Base-by-base conservation (phyloP, 768 basidiomycete species). In the Sarcodon aspratus region DNA sequence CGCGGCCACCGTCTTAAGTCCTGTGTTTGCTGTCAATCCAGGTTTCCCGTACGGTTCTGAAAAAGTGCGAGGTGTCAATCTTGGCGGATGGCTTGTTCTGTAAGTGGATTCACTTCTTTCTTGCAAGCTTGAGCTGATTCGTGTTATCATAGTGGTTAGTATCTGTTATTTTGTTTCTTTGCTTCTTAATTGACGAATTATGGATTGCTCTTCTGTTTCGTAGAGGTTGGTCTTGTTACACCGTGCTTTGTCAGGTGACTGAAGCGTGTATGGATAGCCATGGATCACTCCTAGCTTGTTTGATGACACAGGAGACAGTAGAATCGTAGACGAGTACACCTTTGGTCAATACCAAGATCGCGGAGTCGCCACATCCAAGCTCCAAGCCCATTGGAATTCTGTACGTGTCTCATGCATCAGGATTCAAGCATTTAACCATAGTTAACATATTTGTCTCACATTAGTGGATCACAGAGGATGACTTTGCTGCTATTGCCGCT, bases 231-330 rank as follows among this genome's bases (percentile, higher is more conserved):
- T 42, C 13, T 42, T 27, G 4, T 13, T 11, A 9, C 13, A 4
- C 5, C 40, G 2, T 6, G 9, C 17, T 42, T n/a, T 42, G 13
- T 8, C 9, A 27, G 2, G 40, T 5, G 40, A 27, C 40, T 18
- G 38, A 13, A 48, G 21, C 21, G 21, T 46, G n/a, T 34, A 48
- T 33, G 32, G 47, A 10, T 53, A 62, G 80, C 83, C 85, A 7
- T 88, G 83, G 82, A 82, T 88, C 56, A 86, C 84, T 0, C 85
- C 85, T 32, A 80, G 78, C 43, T 57, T 89, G 6, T 89, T 86
- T 59, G 79, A 85, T 50, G 69, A 76, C 59, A 85, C 84, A 0
- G 78, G 77, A 17, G 65, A 74, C 53, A 38, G 50, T 13, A 48
- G 63, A 52, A 82, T 83, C 57, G 69, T 84, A 48, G 88, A 91